Evolutionary conservation across 495 filamentous ascomycete genomes (phyloP).

Genomic region (Filosporella fistucella): DNA sequence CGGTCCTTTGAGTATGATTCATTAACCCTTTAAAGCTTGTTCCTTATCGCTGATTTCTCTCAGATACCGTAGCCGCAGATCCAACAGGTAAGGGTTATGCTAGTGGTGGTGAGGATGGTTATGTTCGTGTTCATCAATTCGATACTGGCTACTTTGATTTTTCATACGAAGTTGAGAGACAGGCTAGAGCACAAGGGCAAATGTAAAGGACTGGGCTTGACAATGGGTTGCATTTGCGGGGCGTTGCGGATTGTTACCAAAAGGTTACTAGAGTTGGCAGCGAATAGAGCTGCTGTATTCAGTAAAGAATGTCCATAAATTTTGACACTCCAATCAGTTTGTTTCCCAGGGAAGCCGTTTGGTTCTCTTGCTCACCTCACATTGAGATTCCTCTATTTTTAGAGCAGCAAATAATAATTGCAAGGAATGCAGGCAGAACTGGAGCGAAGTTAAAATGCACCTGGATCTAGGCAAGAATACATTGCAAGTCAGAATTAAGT

Average conservation of each 20-base stretch:
- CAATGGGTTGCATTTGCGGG: conserved; percentile 22
- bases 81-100: conserved; percentile 87
- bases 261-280: conserved; percentile 16
- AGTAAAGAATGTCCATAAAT: background rate
- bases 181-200: conserved; percentile 18
- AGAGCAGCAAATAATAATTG: too few species aligned
- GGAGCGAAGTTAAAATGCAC: too few species aligned
- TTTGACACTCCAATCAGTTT: too few species aligned
- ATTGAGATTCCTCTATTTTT: too few species aligned
- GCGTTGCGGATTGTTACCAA: conserved; percentile 20
- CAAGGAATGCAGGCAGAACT: too few species aligned
- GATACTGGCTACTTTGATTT: conserved; percentile 99
- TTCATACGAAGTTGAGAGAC: conserved; percentile 93
- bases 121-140: conserved; percentile 97
- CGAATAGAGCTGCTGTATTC: conserved; percentile 1
- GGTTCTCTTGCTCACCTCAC: too few species aligned
- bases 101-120: conserved; percentile 95
- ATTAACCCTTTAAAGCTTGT: background rate
- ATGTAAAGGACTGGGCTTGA: conserved; percentile 5
- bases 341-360: too few species aligned
- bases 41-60: background rate
- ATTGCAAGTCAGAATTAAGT: too few species aligned
- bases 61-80: conserved; percentile 71
- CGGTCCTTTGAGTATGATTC: conserved; percentile 54
- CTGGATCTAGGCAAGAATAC: too few species aligned